Evolutionary conservation across 768 basidiomycete genomes (phyloP), one percentile per base, ranked within the genome.

Genomic region (Tubosaeta brunneosetosa): DNA sequence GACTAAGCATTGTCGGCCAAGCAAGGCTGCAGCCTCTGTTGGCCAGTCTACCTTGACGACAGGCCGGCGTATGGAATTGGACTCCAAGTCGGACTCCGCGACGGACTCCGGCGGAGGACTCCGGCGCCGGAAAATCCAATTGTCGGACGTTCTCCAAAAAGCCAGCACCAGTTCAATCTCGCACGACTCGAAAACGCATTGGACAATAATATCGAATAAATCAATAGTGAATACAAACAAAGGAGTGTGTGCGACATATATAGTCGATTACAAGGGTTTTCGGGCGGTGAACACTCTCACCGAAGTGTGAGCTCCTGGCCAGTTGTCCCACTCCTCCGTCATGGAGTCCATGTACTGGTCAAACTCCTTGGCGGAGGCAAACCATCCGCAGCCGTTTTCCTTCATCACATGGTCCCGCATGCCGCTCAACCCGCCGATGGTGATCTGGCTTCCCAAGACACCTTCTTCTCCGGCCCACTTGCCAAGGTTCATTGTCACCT

Each of bases 301-400:
- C n/a, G 29, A 14, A 3, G 51, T 46, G 44, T 49, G 32, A 19
- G 48, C 53, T 8, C 56, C 61, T 3, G 51, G 43, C 7, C 44
- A 52, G 13, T 53, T 51, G 25, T 63, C 61, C 64, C 62, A 63
- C 43, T 65, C 64, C 33, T 61, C 54, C 11, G 48, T 53, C 34
- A 63, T 22, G 12, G 19, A 52, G n/a, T 57, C 55, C n/a, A 63
- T 27, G 3, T 34, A 14, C 11, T 43, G 38, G 42, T 63, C 62
- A 16, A 56, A 55, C 41, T 63, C 62, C 27, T 54, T 55, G 19
- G 36, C 52, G 1, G 57, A 46, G 11, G 26, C 19, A 8, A 58
- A 58, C 26, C 49, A 50, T 22, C 64, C 64, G 9, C 56, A 26
- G 3, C 60, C 60, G 10, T 60, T 60, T 7, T 51, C 56, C 19